Percentiles rank a stretch among this genome's conserved stretches.
These are phyloP conservation scores for Venturia effusa DNA, from an alignment of 2,329 filamentous ascomycete genomes.

Conservation along the genomic window DNA sequence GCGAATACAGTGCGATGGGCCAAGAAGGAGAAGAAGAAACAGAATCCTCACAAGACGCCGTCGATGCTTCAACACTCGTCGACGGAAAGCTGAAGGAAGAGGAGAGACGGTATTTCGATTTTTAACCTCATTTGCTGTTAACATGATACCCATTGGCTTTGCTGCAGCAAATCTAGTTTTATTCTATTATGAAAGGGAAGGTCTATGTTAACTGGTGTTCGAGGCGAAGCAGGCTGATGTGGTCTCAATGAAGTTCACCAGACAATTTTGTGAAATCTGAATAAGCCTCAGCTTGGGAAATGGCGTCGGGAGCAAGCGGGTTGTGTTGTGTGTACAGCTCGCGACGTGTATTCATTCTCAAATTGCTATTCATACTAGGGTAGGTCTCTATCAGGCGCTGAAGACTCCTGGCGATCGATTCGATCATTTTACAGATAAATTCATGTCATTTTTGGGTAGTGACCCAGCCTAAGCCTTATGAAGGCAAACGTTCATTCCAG, in stretches of 20 bases:
- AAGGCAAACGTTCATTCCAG: not conserved
- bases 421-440: not conserved
- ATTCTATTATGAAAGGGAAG: not conserved
- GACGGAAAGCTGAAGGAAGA: not conserved
- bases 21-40: constrained; percentile 64
- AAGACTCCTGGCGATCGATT: not conserved
- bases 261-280: not conserved
- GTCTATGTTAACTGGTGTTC: not conserved
- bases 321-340: not conserved
- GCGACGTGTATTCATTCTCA: not conserved
- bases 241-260: too few relatives aligned
- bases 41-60: not conserved
- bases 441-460: not conserved
- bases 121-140: constrained; percentile 2
- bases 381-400: not conserved
- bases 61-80: not conserved
- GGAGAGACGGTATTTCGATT: not conserved
- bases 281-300: not conserved
- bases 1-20: constrained; percentile 42
- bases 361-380: not conserved
- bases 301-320: not conserved
- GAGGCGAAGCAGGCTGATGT: not conserved
- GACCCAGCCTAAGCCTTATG: not conserved
- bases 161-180: not conserved
- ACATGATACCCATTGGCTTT: constrained; percentile 2